Evolutionary conservation across 2,329 filamentous ascomycete species (phyloP), one percentile per base, ranked within the genome.

Genomic region (Paraphoma chrysanthemicola): DNA sequence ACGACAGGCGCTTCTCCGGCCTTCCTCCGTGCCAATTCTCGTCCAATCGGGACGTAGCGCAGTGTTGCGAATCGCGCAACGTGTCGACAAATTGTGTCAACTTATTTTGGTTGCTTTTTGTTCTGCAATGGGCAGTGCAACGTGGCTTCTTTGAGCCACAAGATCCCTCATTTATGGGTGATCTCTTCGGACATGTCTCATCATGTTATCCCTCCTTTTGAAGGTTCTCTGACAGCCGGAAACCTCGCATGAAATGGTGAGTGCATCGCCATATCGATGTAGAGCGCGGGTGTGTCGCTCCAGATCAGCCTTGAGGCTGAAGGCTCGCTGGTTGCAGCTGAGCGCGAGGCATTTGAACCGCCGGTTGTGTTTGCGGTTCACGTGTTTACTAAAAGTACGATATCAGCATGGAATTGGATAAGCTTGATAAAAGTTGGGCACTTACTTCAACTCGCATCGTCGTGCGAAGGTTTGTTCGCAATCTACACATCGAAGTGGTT

Each of bases 361-460:
- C 8, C 49, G 49, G n/a, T 48, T 53, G 39, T 57, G 54, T 38
- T 53, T 53, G 17, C 54, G 49, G 29, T 57, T 48, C 28, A 38
- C 12, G 39, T 57, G 54, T 36, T 36, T 36, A 6, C 33, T 36
- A 36, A 10, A 14, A 6, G 33, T 6, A 10, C 14, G 33, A 36
- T 36, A 6, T 36, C 14, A 36, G 33, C 33, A 7, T 36, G 2
- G 7, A 36, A 14, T 14, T 7, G 14, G 10, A 36, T 2, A 14
- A 36, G 33, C 9, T 10, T 10, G 33, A 10, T 36, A 3, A 36
- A 36, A 3, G 33, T 3, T 36, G 23, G 23, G 23, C 23, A 36
- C 33, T 7, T 36, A 14, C 33, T 36, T 36, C 33, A 36, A 36
- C 14, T 36, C 33, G 33, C 33, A 36, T 36, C 14, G 33, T 14